A percentile compares a stretch with the other conserved stretches of the same genome.
phyloP scores from a whole-genome alignment of 768 basidiomycete species.

The Rhodotorula paludigena region DNA sequence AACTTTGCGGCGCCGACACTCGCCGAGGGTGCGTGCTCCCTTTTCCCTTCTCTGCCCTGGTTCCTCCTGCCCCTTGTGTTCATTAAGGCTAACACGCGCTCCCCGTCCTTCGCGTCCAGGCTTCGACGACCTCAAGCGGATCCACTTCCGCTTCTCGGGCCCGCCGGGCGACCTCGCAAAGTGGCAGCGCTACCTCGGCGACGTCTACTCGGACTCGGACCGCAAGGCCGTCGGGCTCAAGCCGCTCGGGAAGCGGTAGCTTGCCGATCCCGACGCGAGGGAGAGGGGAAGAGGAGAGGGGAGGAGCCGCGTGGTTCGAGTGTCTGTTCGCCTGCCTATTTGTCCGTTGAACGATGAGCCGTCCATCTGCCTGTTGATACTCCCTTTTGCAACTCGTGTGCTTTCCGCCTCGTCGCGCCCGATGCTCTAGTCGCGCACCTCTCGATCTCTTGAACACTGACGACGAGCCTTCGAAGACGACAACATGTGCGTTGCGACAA shows the following conservation, averaged over 20 bases:
- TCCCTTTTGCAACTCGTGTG: too few relatives aligned
- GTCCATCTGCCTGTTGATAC: too few relatives aligned
- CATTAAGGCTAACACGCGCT: too few relatives aligned
- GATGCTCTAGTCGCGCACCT: too few relatives aligned
- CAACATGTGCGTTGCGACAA: too few relatives aligned
- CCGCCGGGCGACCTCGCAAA: constrained; percentile 61
- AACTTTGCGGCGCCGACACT: constrained; percentile 58
- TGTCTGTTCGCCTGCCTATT: too few relatives aligned
- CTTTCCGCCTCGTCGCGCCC: too few relatives aligned
- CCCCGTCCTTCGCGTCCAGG: neutral
- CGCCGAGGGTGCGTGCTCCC: constrained; percentile 56
- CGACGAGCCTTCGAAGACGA: too few relatives aligned
- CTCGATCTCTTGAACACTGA: too few relatives aligned
- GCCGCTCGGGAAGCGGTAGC: neutral
- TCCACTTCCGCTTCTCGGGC: constrained; percentile 78
- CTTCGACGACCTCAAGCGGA: constrained; percentile 65
- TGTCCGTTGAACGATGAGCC: too few relatives aligned
- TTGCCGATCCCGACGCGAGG: neutral
- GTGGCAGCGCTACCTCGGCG: constrained; percentile 78
- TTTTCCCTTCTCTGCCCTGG: neutral
- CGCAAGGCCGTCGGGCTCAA: neutral
- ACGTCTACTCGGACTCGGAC: constrained; percentile 54
- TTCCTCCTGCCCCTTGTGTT: too few relatives aligned
- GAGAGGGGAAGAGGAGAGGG: neutral
- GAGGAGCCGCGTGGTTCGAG: too few relatives aligned